Conservation (phyloP, 805 yeast genomes). For the Cyberlindnera maclurae region DNA sequence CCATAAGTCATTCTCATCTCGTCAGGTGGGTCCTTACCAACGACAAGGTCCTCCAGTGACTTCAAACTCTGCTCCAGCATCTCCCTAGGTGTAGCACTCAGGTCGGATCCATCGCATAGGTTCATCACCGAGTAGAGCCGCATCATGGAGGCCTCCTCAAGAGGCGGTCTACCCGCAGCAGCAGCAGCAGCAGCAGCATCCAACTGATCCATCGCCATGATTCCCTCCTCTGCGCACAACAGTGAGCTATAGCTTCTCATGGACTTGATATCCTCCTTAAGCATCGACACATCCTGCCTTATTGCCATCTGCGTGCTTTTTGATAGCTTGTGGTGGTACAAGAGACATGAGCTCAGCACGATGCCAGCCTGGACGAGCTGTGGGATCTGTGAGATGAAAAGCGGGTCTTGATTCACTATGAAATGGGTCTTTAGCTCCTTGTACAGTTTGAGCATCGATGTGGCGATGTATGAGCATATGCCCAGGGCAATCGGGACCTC, state of each 20-base stretch:
- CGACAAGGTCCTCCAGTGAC: too few species aligned
- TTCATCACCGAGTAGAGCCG: background rate
- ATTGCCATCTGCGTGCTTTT: background rate
- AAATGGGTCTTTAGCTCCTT: conserved; percentile 6
- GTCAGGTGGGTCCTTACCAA: too few species aligned
- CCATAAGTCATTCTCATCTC: too few species aligned
- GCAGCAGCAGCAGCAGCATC: background rate
- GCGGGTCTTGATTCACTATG: conserved; percentile 13
- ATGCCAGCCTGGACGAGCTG: conserved; percentile 5
- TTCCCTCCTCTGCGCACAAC: background rate
- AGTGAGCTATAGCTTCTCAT: background rate
- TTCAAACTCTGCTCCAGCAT: too few species aligned
- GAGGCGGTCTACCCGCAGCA: background rate
- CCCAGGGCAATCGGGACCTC: conserved; percentile 6
- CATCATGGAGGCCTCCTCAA: background rate
- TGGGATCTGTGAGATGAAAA: conserved; percentile 8
- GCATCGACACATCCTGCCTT: background rate
- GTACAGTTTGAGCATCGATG: conserved; percentile 4
- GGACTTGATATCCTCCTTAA: background rate
- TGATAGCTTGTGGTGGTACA: background rate
- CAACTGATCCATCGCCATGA: background rate
- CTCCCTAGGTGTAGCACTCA: too few species aligned
- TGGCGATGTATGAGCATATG: conserved; percentile 2
- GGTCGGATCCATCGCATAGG: background rate
- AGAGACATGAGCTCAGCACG: conserved; percentile 2